Percentiles rank a stretch among this genome's conserved stretches.
Evolutionary conservation across 2,329 filamentous ascomycete species (phyloP).

Genomic region (Epichloe baconii): DNA sequence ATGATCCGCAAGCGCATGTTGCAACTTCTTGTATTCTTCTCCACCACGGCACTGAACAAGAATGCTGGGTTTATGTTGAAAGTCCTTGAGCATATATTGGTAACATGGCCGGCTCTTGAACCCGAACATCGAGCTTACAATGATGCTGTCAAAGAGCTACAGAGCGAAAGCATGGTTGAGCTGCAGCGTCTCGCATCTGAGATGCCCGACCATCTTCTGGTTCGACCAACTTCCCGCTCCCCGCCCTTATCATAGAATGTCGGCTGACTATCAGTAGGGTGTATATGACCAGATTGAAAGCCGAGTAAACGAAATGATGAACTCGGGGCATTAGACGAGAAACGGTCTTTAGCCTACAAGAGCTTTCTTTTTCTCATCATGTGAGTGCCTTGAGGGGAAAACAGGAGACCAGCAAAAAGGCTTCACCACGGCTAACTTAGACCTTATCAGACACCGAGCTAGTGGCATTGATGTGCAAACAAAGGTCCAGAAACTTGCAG

Average conservation of each 20-base stretch:
- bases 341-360: constrained; percentile 71
- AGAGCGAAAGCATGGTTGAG: constrained; percentile 73
- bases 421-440: not conserved
- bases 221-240: constrained; percentile 22
- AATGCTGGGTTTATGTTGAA: constrained; percentile 74
- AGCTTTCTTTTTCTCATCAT: constrained; percentile 91
- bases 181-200: constrained; percentile 78
- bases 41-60: constrained; percentile 64
- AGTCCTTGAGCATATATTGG: constrained; percentile 80
- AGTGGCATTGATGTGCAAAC: constrained; percentile 57
- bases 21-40: constrained; percentile 73
- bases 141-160: constrained; percentile 81
- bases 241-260: not conserved
- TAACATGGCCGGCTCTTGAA: constrained; percentile 64
- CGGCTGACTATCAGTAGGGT: constrained; percentile 28
- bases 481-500: constrained; percentile 57
- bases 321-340: constrained; percentile 62
- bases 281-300: constrained; percentile 80
- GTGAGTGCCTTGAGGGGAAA: constrained; percentile 26
- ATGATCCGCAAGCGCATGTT: constrained; percentile 70
- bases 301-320: constrained; percentile 69
- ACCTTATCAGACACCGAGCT: constrained; percentile 55
- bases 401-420: not conserved
- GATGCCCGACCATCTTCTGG: constrained; percentile 80
- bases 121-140: constrained; percentile 62